Percentiles rank a stretch among this genome's conserved stretches.
phyloP scores from a whole-genome alignment of 257 asterid genomes.

The Catharanthus roseus region DNA sequence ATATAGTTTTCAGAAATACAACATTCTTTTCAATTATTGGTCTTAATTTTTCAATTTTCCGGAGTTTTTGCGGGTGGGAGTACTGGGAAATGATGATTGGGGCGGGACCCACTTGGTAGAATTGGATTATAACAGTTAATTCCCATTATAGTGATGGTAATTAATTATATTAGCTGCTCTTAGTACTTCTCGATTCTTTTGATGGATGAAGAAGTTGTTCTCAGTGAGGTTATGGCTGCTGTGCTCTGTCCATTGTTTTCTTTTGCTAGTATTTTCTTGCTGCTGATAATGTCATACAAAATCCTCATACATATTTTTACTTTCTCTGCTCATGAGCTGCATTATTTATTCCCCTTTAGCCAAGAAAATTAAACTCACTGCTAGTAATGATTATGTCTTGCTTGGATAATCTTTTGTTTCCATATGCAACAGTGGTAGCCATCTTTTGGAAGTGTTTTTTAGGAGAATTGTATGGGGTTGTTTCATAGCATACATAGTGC shows the following conservation, averaged over 20 bases:
- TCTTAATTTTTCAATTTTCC: not conserved
- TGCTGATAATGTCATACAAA: not conserved
- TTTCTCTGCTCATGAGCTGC: not conserved
- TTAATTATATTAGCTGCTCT: not conserved
- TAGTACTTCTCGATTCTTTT: conserved; percentile 21
- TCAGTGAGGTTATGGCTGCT: conserved; percentile 10
- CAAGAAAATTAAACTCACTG: no score
- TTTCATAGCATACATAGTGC: no score
- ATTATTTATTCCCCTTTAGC: no score
- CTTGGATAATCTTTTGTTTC: no score
- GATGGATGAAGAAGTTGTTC: conserved; percentile 9
- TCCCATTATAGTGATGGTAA: not conserved
- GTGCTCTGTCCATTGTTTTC: not conserved
- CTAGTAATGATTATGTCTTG: no score
- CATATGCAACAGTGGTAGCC: not conserved
- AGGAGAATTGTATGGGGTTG: no score
- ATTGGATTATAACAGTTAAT: not conserved
- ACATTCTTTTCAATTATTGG: not conserved
- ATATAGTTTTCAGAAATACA: not conserved
- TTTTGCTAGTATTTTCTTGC: not conserved
- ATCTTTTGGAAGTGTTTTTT: no score
- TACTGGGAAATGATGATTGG: conserved; percentile 19
- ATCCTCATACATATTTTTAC: not conserved
- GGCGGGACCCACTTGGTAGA: conserved; percentile 27
- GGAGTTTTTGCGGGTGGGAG: conserved; percentile 6